phyloP scores from a whole-genome alignment of 140 eudicot genomes.

The Cichorium intybus region DNA sequence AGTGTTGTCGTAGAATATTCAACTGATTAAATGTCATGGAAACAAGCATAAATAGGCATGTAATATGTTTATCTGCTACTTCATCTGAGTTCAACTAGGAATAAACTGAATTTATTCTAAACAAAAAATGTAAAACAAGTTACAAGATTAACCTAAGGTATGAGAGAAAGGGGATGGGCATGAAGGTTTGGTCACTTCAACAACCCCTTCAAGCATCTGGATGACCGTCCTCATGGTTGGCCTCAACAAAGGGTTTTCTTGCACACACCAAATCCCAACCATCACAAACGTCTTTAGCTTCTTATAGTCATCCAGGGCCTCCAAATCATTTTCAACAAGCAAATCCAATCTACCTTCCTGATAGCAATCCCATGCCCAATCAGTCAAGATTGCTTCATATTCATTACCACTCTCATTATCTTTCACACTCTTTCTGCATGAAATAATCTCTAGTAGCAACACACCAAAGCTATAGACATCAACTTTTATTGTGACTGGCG shows the following conservation, averaged over 20 bases:
- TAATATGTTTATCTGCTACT: not conserved
- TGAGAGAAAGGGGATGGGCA: not conserved
- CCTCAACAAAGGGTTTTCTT: not conserved
- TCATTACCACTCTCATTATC: slow-evolving; percentile 4
- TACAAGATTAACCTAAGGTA: not conserved
- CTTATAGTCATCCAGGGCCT: slow-evolving; percentile 3
- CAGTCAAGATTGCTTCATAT: slow-evolving; percentile 26
- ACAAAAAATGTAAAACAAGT: not conserved
- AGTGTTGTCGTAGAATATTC: not conserved
- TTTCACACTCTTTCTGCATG: slow-evolving; percentile 36
- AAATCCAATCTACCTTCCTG: slow-evolving; percentile 15
- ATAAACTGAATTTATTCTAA: not conserved
- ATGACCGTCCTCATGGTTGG: slow-evolving; percentile 3
- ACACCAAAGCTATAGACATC: slow-evolving; percentile 66
- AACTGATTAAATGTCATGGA: not conserved
- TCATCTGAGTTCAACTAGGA: not conserved
- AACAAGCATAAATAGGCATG: not conserved
- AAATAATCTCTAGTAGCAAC: slow-evolving; percentile 42
- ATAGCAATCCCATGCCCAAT: slow-evolving; percentile 46
- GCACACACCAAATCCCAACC: slow-evolving; percentile 2
- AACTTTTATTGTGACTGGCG: slow-evolving; percentile 38
- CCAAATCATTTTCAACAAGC: slow-evolving; percentile 10
- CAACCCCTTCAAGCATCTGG: slow-evolving; percentile 12
- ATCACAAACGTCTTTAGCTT: not conserved
- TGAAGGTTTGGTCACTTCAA: slow-evolving; percentile 6